These are phyloP conservation scores for Neckera pumila DNA, from an alignment of 225 moss, liverwort and hornwort species.

Conservation along the genomic window DNA sequence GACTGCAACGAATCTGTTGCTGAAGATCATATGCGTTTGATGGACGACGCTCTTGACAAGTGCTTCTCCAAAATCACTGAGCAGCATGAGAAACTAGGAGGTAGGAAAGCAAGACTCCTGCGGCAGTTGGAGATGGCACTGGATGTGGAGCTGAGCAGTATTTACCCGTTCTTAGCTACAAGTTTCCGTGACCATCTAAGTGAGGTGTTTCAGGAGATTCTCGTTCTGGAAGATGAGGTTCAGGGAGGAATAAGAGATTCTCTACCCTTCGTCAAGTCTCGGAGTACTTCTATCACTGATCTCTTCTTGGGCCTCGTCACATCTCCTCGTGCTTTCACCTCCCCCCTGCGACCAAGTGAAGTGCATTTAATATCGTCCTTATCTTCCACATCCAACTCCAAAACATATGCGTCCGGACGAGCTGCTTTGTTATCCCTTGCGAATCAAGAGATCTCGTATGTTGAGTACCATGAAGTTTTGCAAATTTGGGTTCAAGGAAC, in stretches of 20 bases:
- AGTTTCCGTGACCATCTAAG: slow-evolving; percentile 20
- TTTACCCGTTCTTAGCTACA: slow-evolving; percentile 7
- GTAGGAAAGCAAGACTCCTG: slow-evolving; percentile 11
- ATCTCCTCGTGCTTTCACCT: slow-evolving; percentile 18
- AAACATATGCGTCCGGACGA: slow-evolving; percentile 4
- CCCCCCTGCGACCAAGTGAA: slow-evolving; percentile 13
- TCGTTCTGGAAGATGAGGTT: slow-evolving; percentile 6
- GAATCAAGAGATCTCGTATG: neutral
- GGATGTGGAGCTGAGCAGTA: neutral
- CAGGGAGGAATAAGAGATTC: neutral
- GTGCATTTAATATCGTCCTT: slow-evolving; percentile 4
- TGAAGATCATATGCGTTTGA: slow-evolving; percentile 1
- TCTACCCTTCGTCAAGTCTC: neutral
- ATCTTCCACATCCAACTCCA: neutral
- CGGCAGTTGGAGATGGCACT: slow-evolving; percentile 28
- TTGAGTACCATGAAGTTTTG: slow-evolving; percentile 9
- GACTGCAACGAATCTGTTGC: neutral
- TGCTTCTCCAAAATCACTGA: slow-evolving; percentile 13
- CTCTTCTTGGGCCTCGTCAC: slow-evolving; percentile 1
- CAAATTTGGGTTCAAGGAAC: slow-evolving; percentile 27
- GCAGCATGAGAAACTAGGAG: neutral
- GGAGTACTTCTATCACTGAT: neutral
- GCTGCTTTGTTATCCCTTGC: slow-evolving; percentile 8
- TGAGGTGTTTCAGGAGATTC: slow-evolving; percentile 18
- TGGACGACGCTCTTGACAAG: slow-evolving; percentile 16